Base-by-base conservation (phyloP, 805 yeast species). In the Starmerella sp. region DNA sequence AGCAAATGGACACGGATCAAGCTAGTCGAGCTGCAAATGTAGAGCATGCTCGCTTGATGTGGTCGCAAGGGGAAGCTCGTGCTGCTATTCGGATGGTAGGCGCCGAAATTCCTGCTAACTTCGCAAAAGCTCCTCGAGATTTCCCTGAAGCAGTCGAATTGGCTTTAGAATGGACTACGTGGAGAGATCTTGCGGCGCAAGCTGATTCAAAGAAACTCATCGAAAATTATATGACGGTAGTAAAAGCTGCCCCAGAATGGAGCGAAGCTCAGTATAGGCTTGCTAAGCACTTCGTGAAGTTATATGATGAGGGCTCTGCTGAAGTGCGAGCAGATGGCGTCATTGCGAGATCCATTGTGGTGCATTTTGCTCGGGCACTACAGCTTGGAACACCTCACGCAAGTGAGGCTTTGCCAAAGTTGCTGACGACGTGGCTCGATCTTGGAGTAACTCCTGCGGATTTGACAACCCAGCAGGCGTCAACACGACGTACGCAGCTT, bases 21-120 rank as follows among this genome's bases (percentile, higher is more conserved):
- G 60, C 62, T 1, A 46, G 39, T 34, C 38, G 49, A 5, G 38
- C 49, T 34, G 49, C 49, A 2, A 57, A 52, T 15, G 54, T 52
- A 6, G 63, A 55, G 37, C 58, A 61, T 31, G 65, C 66, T 0
- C 82, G 85, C 55, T 74, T 93, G 8, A 68, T 88, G 41, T 91
- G 97, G 97, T 83, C 81, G 4, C 87, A 86, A 65, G 96, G 95
- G 0, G 95, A 88, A 59, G 86, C 80, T 57, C 78, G 89, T 29
- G 83, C 88, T 61, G 97, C 97, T 0, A 75, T 91, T 45, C 81
- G 84, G 51, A 73, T 80, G 7, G 71, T 86, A 38, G 75, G 76
- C 8, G 74, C 75, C 14, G 67, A 79, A 42, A 53, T 66, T 9
- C 63, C 55, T 7, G 48, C 57, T 2, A 58, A 55, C 1, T 62